Base-by-base conservation (phyloP, 495 filamentous ascomycete species). In the Penicillium canariense region DNA sequence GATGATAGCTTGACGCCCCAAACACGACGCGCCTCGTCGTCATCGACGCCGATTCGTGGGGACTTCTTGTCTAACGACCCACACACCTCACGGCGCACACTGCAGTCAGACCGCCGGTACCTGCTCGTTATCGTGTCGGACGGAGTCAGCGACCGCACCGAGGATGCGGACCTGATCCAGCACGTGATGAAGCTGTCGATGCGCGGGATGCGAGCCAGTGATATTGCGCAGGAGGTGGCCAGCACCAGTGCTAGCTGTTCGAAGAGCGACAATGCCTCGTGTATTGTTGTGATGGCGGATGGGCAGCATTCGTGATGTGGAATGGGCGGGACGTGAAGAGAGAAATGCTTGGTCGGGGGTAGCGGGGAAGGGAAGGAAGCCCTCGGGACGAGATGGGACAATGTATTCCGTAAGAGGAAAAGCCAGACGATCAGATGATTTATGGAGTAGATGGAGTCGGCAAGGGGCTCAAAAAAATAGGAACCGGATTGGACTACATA, bases 1-100 rank as follows among this genome's bases (percentile, higher is more conserved):
- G 45, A 54, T n/a, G 36, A 47, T 0, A 39, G n/a, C 27, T 20
- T 23, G 14, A 36, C 27, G 12, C 32, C 32, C 15, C 32, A 27
- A n/a, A 40, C 27, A 20, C 56, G 60, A 28, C 59, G 52, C 34
- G 59, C 54, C 39, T 60, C 62, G 12, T 62, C 65, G 15, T 57
- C 60, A 38, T 61, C 57, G 2, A 50, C 22, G 25, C 51, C 62
- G 6, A 43, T 49, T n/a, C 53, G 64, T 18, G 70, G 68, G 26
- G 52, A 71, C 43, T 67, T 70, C 40, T 22, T 73, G 18, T 73
- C 70, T 52, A 71, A 68, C 47, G 65, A 73, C 12, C 68, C 70
- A 5, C 62, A 63, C 50, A 65, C 65, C 11, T 65, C 61, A 7
- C 58, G 52, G 23, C 53, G 67, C 18, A 58, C 49, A 10, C 45